These are phyloP conservation scores for Borovskyia barvae DNA, from an alignment of 208 protist species.

Conservation along the genomic window DNA sequence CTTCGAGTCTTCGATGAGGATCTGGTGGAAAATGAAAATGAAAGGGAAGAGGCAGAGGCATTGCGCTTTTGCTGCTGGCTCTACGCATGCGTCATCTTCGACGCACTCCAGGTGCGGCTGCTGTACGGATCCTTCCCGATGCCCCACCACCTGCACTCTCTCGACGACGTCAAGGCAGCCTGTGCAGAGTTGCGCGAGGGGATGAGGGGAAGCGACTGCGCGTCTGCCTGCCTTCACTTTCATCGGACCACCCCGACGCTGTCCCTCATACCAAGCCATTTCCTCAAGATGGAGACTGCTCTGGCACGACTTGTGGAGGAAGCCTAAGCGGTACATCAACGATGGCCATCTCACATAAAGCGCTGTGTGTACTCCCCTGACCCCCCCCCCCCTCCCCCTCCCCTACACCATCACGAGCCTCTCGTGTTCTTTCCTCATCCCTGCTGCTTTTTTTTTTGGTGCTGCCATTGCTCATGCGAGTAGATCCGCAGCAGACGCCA, in stretches of 20 bases:
- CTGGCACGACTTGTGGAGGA: slow-evolving; percentile 7
- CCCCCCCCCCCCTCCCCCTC: too few species aligned
- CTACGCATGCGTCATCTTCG: slow-evolving; percentile 20
- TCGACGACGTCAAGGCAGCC: slow-evolving; percentile 3
- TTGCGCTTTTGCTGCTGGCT: slow-evolving; percentile 21
- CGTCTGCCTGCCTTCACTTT: background rate
- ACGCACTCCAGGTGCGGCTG: slow-evolving; percentile 15
- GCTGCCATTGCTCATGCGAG: too few species aligned
- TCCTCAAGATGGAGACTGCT: slow-evolving; percentile 14
- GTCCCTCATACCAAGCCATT: slow-evolving; percentile 8
- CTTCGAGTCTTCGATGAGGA: slow-evolving; percentile 1
- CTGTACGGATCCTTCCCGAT: slow-evolving; percentile 4
- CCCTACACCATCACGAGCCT: too few species aligned
- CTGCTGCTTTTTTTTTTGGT: slow-evolving; percentile 4
- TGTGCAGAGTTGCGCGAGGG: slow-evolving; percentile 6
- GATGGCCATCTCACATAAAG: too few species aligned
- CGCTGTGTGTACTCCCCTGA: too few species aligned
- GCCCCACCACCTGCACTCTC: slow-evolving; percentile 2
- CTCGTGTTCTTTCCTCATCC: background rate
- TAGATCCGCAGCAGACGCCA: too few species aligned
- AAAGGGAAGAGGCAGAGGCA: slow-evolving; percentile 2
- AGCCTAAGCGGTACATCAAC: background rate
- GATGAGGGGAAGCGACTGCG: background rate
- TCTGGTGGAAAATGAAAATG: too few species aligned
- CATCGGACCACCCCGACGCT: slow-evolving; percentile 1